These are phyloP conservation scores for Ricinus communis DNA, from an alignment of 345 rosid species.

Conservation along the genomic window DNA sequence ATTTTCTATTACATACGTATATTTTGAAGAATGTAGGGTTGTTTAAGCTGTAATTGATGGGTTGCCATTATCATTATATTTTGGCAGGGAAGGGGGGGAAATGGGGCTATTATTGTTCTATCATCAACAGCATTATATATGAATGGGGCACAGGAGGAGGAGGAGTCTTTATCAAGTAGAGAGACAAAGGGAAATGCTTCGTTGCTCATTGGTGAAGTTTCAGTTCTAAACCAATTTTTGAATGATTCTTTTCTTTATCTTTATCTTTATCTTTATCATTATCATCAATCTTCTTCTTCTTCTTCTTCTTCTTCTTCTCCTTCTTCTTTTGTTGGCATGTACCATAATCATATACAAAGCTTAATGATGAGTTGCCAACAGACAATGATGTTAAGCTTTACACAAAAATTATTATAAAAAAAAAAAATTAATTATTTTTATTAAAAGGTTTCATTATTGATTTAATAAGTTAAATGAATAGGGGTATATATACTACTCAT, in stretches of 20 bases:
- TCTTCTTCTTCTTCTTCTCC: background rate
- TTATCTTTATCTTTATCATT: background rate
- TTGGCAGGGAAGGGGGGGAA: background rate
- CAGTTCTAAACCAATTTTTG: background rate
- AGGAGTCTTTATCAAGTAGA: conserved; percentile 13
- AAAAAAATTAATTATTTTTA: too few species aligned
- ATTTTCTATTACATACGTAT: too few species aligned
- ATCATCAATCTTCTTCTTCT: background rate
- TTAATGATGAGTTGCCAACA: background rate
- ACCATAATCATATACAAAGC: background rate
- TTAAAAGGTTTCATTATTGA: too few species aligned
- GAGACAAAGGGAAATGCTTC: background rate
- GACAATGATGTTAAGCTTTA: conserved; percentile 1
- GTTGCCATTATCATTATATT: too few species aligned
- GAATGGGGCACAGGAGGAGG: background rate
- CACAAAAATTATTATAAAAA: too few species aligned
- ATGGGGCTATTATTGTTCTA: background rate
- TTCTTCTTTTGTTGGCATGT: too few species aligned
- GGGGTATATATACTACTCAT: too few species aligned
- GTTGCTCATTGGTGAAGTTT: conserved; percentile 9
- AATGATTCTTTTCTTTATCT: background rate
- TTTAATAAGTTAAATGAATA: too few species aligned
- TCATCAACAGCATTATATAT: too few species aligned
- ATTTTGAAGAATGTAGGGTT: too few species aligned
- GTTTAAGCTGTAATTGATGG: too few species aligned